phyloP scores from a whole-genome alignment of 495 filamentous ascomycete genomes.

The Hyphodiscus hymeniophilus region DNA sequence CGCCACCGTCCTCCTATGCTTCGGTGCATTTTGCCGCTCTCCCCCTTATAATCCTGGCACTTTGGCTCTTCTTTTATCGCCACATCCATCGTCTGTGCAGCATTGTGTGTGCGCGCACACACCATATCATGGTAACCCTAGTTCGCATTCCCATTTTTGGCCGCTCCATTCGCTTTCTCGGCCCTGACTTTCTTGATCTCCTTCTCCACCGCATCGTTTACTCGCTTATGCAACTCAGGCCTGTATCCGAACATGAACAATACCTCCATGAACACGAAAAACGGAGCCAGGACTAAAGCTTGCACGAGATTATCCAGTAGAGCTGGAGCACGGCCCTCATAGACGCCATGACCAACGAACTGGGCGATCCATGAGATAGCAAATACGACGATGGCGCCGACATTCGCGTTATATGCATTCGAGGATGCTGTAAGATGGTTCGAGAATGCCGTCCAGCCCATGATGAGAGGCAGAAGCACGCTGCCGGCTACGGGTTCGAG shows the following conservation, averaged over 20 bases:
- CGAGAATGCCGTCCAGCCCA: constrained; percentile 59
- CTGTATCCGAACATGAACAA: constrained; percentile 89
- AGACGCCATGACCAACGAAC: constrained; percentile 86
- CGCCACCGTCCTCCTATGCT: not conserved
- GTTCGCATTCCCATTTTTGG: constrained; percentile 33
- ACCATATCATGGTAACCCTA: not conserved
- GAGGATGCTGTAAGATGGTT: constrained; percentile 63
- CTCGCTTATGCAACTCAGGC: constrained; percentile 70
- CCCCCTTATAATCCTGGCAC: too few species aligned
- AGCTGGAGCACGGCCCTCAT: constrained; percentile 82
- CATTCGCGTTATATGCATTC: constrained; percentile 59
- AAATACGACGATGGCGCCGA: constrained; percentile 54
- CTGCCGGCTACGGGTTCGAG: constrained; percentile 89
- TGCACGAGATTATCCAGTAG: constrained; percentile 86
- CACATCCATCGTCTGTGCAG: not conserved
- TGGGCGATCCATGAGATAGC: constrained; percentile 76
- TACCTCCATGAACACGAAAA: constrained; percentile 96
- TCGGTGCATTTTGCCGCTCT: not conserved
- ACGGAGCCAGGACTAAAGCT: constrained; percentile 87
- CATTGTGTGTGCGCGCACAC: not conserved
- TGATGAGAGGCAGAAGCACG: constrained; percentile 60
- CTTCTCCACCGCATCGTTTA: constrained; percentile 63
- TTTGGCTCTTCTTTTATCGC: not conserved
- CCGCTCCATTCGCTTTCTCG: constrained; percentile 25
- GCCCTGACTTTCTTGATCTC: constrained; percentile 55